Percentiles rank a stretch among this genome's conserved stretches.
phyloP scores from a whole-genome alignment of 495 filamentous ascomycete genomes.

The Annulohypoxylon bovei region DNA sequence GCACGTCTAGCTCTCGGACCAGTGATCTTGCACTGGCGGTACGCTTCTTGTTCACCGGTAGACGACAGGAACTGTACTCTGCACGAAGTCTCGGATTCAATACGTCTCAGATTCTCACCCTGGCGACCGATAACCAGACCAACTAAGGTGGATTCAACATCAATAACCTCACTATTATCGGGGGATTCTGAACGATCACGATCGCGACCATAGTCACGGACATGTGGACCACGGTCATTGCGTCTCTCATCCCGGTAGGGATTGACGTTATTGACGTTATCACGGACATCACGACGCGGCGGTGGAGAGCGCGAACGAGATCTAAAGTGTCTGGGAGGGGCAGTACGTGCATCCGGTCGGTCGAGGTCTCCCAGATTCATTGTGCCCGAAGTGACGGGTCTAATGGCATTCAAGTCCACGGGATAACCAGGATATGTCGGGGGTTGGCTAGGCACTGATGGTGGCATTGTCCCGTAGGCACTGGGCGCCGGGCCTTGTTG shows the following conservation, averaged over 20 bases:
- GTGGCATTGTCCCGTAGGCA: constrained; percentile 43
- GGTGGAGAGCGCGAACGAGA: constrained; percentile 77
- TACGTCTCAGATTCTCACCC: constrained; percentile 81
- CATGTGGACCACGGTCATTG: constrained; percentile 63
- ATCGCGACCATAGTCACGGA: constrained; percentile 68
- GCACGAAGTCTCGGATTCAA: constrained; percentile 78
- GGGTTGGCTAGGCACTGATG: constrained; percentile 46
- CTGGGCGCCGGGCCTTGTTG: constrained; percentile 50
- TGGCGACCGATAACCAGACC: constrained; percentile 86
- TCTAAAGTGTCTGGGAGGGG: constrained; percentile 62
- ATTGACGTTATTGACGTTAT: constrained; percentile 75
- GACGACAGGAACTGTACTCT: constrained; percentile 85
- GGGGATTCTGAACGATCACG: constrained; percentile 73
- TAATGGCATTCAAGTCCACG: constrained; percentile 76
- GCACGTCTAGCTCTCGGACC: constrained; percentile 71
- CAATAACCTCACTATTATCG: constrained; percentile 75
- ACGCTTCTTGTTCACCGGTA: constrained; percentile 69
- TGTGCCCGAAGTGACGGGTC: constrained; percentile 75
- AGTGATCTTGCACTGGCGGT: constrained; percentile 79
- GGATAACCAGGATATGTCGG: constrained; percentile 57
- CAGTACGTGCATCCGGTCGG: constrained; percentile 54
- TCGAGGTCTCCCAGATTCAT: constrained; percentile 76
- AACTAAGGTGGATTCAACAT: constrained; percentile 79
- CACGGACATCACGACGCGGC: constrained; percentile 72
- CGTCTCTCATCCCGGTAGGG: constrained; percentile 82